Evolutionary conservation across 805 yeast genomes (phyloP).

Genomic region (Lipomyces chichibuensis): DNA sequence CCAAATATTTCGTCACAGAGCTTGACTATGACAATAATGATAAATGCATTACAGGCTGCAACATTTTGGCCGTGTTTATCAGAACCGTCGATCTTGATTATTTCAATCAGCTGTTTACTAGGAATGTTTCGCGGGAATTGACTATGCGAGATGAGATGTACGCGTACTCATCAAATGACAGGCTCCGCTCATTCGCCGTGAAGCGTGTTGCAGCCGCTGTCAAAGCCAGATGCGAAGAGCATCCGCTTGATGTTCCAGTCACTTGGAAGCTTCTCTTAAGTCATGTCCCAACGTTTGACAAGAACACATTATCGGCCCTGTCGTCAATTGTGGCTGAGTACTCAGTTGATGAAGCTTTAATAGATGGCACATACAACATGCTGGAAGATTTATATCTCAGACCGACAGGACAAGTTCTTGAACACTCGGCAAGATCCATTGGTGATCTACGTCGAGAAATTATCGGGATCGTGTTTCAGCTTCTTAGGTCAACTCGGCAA

Average conservation of each 20-base stretch:
- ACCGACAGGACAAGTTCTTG: not conserved
- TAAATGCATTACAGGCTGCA: not conserved
- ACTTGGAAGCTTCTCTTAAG: not conserved
- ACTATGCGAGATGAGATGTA: not conserved
- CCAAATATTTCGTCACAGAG: not conserved
- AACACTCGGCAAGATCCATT: not conserved
- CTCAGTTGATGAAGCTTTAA: not conserved
- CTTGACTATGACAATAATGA: not conserved
- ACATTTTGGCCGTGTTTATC: not conserved
- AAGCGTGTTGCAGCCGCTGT: not conserved
- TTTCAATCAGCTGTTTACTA: not conserved
- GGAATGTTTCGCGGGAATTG: not conserved
- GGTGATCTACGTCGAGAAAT: not conserved
- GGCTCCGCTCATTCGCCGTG: not conserved
- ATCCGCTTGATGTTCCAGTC: not conserved
- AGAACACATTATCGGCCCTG: not conserved
- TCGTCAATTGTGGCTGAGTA: not conserved
- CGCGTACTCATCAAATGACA: not conserved
- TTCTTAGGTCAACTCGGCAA: slow-evolving; percentile 2
- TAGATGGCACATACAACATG: not conserved
- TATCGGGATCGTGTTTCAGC: not conserved
- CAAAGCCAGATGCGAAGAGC: not conserved
- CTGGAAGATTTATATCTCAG: not conserved
- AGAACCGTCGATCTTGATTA: not conserved
- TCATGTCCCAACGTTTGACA: not conserved